Base-by-base conservation (phyloP, 1,139 yeast genomes). In the Kodamaea ohmeri region DNA sequence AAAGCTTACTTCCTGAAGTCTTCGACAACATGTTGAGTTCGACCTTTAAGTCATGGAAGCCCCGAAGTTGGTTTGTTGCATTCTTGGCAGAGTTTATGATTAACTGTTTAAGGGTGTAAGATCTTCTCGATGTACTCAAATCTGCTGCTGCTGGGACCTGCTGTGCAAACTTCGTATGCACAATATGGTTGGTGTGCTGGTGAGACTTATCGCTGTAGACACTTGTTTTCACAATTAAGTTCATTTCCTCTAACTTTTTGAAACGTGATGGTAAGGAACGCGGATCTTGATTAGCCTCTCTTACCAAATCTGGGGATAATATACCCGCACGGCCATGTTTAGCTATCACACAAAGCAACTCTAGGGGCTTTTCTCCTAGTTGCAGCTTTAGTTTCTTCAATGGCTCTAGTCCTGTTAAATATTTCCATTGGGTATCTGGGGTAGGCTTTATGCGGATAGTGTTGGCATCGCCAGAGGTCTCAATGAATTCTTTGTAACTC, bases 51-150 rank as follows among this genome's bases (percentile, higher is more conserved):
- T 86, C 95, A 18, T 68, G 61, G 32, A 80, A 71, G 18, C 84
- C 82, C 29, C 95, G 71, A 15, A 86, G 66, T 2, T 80, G 76
- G 51, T 83, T 78, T 25, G 86, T 84, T 0, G 95, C 90, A 1
- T 60, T 58, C 46, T 80, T 79, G 11, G 83, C 69, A 8, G 78
- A 69, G 6, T 67, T 70, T 33, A 83, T 74, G 1, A 86, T 73
- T 36, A 53, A 50, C 30, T 54, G 56, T 38, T 60, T 58, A 14
- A 67, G 46, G 32, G 57, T 58, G 21, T 48, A 45, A 6, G 63
- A 60, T 43, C 67, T 67, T 39, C 69, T 56, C 2, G 67, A 52
- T 15, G 55, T 48, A 20, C 58, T 60, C 30, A 59, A 46, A 35
- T 54, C 60, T 12, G 19, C 32, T 4, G 39, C 26, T 8, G 44